Conservation (phyloP, 1,139 yeast species). For the Geotrichum cucujoidarum region DNA sequence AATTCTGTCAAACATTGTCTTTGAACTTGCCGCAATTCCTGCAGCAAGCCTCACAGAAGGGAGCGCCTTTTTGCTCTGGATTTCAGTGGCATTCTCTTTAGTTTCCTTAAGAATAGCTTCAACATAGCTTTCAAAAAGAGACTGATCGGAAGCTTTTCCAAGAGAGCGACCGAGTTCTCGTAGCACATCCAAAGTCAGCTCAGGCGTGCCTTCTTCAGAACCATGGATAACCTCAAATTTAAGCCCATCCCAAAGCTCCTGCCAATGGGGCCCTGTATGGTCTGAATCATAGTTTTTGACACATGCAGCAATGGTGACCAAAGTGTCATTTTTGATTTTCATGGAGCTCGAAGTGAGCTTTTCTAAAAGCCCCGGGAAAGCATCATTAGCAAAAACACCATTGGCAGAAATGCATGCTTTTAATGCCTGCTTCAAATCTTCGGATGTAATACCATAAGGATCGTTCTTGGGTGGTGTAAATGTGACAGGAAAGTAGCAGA, state of each 20-base stretch:
- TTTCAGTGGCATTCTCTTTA: slow-evolving; percentile 43
- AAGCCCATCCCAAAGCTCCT: slow-evolving; percentile 77
- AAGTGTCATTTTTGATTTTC: slow-evolving; percentile 68
- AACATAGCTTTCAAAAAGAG: slow-evolving; percentile 27
- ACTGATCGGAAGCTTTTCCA: slow-evolving; percentile 21
- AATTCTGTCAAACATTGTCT: slow-evolving; percentile 44
- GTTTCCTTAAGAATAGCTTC: slow-evolving; percentile 50
- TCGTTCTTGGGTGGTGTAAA: slow-evolving; percentile 91
- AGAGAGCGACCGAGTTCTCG: slow-evolving; percentile 41
- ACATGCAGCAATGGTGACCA: slow-evolving; percentile 57
- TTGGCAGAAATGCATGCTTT: slow-evolving; percentile 56
- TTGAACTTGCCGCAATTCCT: slow-evolving; percentile 47
- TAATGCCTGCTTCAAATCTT: slow-evolving; percentile 59
- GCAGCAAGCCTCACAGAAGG: slow-evolving; percentile 41
- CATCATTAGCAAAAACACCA: slow-evolving; percentile 61
- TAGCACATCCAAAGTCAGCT: slow-evolving; percentile 48
- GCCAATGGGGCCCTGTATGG: slow-evolving; percentile 54
- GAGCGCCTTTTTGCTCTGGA: slow-evolving; percentile 22
- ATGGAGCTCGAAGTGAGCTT: slow-evolving; percentile 82
- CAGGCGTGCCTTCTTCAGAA: slow-evolving; percentile 46
- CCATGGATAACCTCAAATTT: slow-evolving; percentile 83
- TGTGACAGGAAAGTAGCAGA: slow-evolving; percentile 95
- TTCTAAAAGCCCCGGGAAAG: slow-evolving; percentile 73
- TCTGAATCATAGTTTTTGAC: slow-evolving; percentile 48
- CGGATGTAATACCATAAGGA: slow-evolving; percentile 77